A percentile compares a stretch with the other conserved stretches of the same genome.
phyloP scores from a whole-genome alignment of 2,329 filamentous ascomycete species.

The Penicillium sp. region DNA sequence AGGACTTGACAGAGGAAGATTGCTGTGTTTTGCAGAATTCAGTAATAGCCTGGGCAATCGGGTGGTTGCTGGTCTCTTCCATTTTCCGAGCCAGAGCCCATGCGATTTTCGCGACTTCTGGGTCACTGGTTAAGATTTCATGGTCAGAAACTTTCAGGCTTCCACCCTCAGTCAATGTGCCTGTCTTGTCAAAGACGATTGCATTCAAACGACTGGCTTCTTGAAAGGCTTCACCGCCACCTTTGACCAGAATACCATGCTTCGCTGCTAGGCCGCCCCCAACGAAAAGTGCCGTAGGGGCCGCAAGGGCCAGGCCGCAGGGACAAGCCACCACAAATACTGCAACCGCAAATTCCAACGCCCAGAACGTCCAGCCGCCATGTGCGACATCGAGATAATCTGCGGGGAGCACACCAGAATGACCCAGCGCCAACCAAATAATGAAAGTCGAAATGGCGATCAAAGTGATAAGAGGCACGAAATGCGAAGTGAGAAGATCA shows the following conservation, averaged over 20 bases:
- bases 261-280: constrained; percentile 76
- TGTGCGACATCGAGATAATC: constrained; percentile 52
- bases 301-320: constrained; percentile 79
- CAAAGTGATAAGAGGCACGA: constrained; percentile 49
- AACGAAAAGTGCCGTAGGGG: constrained; percentile 82
- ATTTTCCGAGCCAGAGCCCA: constrained; percentile 49
- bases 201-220: constrained; percentile 75
- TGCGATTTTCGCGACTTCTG: constrained; percentile 36
- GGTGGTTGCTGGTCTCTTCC: constrained; percentile 60
- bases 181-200: constrained; percentile 86
- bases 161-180: constrained; percentile 70
- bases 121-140: constrained; percentile 36
- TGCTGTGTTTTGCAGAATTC: constrained; percentile 44
- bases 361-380: constrained; percentile 52
- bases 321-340: constrained; percentile 87
- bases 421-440: constrained; percentile 46
- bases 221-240: constrained; percentile 81
- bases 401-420: constrained; percentile 41
- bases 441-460: constrained; percentile 48
- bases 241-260: constrained; percentile 76
- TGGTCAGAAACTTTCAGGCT: constrained; percentile 56
- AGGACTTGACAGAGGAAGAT: constrained; percentile 24
- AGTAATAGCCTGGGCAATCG: constrained; percentile 55
- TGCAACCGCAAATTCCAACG: constrained; percentile 68
- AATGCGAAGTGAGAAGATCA: constrained; percentile 48